Evolutionary conservation across 192 early-diverging fungal species (phyloP).

Genomic region (Mortierella claussenii): DNA sequence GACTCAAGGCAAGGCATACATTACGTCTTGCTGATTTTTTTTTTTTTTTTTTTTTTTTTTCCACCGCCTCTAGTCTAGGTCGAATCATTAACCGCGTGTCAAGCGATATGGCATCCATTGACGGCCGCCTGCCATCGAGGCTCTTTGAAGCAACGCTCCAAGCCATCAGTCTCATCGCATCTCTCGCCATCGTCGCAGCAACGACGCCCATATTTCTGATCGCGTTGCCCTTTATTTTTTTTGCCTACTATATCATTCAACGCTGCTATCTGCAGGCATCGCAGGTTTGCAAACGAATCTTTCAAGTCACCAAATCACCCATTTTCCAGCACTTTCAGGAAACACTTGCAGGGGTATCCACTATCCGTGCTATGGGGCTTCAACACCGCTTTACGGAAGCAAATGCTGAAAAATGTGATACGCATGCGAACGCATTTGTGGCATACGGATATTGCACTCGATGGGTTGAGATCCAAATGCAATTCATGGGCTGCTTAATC

Average conservation of each 20-base stretch:
- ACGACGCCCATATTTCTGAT: slow-evolving; percentile 18
- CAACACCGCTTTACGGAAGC: slow-evolving; percentile 64
- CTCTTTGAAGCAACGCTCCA: slow-evolving; percentile 19
- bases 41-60: slow-evolving; percentile 13
- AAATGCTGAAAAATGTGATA: slow-evolving; percentile 45
- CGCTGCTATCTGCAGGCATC: slow-evolving; percentile 66
- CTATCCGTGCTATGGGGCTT: slow-evolving; percentile 59
- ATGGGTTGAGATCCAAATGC: slow-evolving; percentile 23
- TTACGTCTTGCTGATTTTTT: slow-evolving; percentile 54
- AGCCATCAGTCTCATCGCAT: slow-evolving; percentile 17
- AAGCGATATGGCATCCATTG: slow-evolving; percentile 19
- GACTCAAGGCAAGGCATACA: no score
- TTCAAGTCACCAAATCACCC: slow-evolving; percentile 73
- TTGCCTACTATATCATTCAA: slow-evolving; percentile 42
- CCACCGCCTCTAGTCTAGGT: slow-evolving; percentile 67
- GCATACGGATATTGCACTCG: slow-evolving; percentile 13
- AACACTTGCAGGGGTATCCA: slow-evolving; percentile 59
- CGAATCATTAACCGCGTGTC: slow-evolving; percentile 72
- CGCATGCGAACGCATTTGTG: slow-evolving; percentile 13
- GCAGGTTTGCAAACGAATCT: slow-evolving; percentile 75
- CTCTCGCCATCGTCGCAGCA: slow-evolving; percentile 4
- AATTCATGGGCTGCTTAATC: slow-evolving; percentile 40
- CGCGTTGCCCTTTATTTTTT: slow-evolving; percentile 19
- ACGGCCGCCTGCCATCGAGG: slow-evolving; percentile 15
- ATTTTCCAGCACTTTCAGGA: slow-evolving; percentile 71